A percentile compares a stretch with the other conserved stretches of the same genome.
Conservation (phyloP, 2,329 filamentous ascomycete species). For the Beauveria scarabaeidicola region DNA sequence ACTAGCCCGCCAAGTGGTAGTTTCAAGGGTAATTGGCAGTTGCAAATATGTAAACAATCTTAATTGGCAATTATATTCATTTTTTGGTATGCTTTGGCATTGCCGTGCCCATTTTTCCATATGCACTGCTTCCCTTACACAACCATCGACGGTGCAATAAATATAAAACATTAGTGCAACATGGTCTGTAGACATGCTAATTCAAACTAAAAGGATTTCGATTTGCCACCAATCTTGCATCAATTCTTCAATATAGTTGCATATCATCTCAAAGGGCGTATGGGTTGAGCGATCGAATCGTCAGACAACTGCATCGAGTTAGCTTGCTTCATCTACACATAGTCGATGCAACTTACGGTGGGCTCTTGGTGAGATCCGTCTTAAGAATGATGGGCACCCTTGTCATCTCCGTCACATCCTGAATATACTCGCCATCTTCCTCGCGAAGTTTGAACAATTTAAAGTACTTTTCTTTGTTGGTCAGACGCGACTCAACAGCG, state of each 20-base stretch:
- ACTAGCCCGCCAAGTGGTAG: too few species aligned
- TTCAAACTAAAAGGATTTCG: slow-evolving; percentile 7
- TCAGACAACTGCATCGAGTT: slow-evolving; percentile 55
- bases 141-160: slow-evolving; percentile 5
- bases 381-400: slow-evolving; percentile 95
- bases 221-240: not conserved
- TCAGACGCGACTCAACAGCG: slow-evolving; percentile 68
- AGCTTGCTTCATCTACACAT: not conserved
- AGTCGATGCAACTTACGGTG: slow-evolving; percentile 71
- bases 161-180: slow-evolving; percentile 8
- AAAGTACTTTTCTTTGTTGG: slow-evolving; percentile 93
- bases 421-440: slow-evolving; percentile 90
- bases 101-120: not conserved
- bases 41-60: not conserved
- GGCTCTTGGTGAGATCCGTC: slow-evolving; percentile 97
- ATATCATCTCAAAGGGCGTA: slow-evolving; percentile 48
- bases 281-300: slow-evolving; percentile 75
- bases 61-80: slow-evolving; percentile 7
- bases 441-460: slow-evolving; percentile 84
- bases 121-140: slow-evolving; percentile 2
- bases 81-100: slow-evolving; percentile 1
- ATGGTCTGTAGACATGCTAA: not conserved
- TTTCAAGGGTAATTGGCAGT: too few species aligned
- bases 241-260: not conserved
- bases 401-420: slow-evolving; percentile 97